Percentiles rank a stretch among this genome's conserved stretches.
phyloP scores from a whole-genome alignment of 2,329 filamentous ascomycete species.

The Exophiala spinifera region DNA sequence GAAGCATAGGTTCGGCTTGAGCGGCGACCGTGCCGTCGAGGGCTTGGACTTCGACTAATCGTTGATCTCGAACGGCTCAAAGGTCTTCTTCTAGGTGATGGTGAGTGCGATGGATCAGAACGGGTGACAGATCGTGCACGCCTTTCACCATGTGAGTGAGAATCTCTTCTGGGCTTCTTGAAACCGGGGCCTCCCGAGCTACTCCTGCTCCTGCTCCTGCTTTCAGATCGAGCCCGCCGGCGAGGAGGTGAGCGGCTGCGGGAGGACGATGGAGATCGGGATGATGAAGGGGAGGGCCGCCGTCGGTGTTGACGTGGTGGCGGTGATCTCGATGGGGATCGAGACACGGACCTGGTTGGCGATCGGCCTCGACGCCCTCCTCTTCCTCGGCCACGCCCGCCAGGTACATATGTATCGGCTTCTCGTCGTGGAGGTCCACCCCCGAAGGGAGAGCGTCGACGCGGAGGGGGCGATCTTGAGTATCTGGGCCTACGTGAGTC shows the following conservation, averaged over 20 bases:
- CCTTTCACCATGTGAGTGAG: conserved; percentile 38
- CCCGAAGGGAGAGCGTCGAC: conserved; percentile 46
- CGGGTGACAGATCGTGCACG: conserved; percentile 48
- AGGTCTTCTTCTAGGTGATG: conserved; percentile 50
- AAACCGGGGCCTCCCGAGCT: conserved; percentile 1
- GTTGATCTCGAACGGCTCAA: conserved; percentile 39
- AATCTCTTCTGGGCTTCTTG: conserved; percentile 36
- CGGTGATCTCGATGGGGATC: conserved; percentile 33
- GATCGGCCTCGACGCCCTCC: conserved; percentile 39
- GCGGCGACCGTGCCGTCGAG: conserved; percentile 30
- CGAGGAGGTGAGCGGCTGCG: conserved; percentile 30
- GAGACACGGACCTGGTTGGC: conserved; percentile 35
- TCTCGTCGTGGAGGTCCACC: conserved; percentile 49
- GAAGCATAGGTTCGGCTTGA: conserved; percentile 36
- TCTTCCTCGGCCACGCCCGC: conserved; percentile 35
- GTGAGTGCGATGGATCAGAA: conserved; percentile 54
- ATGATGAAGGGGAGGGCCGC: conserved; percentile 6
- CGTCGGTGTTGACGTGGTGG: conserved; percentile 34
- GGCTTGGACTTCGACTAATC: conserved; percentile 39
- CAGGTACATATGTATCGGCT: conserved; percentile 58
- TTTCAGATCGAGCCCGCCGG: conserved; percentile 6
- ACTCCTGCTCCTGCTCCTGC: conserved; percentile 14
- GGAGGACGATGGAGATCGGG: conserved; percentile 27
- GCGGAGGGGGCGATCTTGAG: conserved; percentile 53
- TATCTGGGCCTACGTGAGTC: conserved; percentile 48